phyloP scores from a whole-genome alignment of 2,329 filamentous ascomycete species.

The Phaeosphaeria sp. region DNA sequence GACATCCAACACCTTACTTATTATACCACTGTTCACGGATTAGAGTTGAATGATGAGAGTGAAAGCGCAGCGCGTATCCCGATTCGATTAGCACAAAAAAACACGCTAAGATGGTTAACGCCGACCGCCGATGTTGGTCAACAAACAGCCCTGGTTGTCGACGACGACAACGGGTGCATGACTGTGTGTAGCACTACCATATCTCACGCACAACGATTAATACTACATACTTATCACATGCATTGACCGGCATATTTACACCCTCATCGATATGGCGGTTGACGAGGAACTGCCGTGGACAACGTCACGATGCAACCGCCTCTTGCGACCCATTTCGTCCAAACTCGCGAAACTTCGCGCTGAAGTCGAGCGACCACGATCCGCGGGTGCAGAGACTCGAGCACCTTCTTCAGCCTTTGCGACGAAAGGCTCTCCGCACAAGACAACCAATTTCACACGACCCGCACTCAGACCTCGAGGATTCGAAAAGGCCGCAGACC shows the following conservation, averaged over 20 bases:
- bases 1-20: no score
- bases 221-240: slow-evolving; percentile 19
- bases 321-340: slow-evolving; percentile 51
- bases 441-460: slow-evolving; percentile 35
- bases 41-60: background rate
- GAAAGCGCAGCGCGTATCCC: background rate
- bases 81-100: background rate
- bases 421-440: slow-evolving; percentile 32
- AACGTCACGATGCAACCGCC: slow-evolving; percentile 51
- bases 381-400: slow-evolving; percentile 24
- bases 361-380: slow-evolving; percentile 33
- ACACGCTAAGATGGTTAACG: slow-evolving; percentile 13
- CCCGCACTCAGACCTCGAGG: slow-evolving; percentile 36
- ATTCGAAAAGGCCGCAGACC: slow-evolving; percentile 42
- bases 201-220: slow-evolving; percentile 13
- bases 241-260: slow-evolving; percentile 25
- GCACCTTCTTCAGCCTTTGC: slow-evolving; percentile 29
- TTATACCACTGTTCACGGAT: no score
- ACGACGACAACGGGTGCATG: slow-evolving; percentile 2
- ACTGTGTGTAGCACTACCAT: background rate
- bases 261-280: slow-evolving; percentile 29
- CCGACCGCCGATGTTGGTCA: slow-evolving; percentile 28
- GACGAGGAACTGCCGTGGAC: slow-evolving; percentile 50
- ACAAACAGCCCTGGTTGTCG: slow-evolving; percentile 14
- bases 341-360: slow-evolving; percentile 49